Evolutionary conservation across 352 stramenopile species (phyloP), one percentile per base, ranked within the genome.

Genomic region (Aphanomyces stellatus): DNA sequence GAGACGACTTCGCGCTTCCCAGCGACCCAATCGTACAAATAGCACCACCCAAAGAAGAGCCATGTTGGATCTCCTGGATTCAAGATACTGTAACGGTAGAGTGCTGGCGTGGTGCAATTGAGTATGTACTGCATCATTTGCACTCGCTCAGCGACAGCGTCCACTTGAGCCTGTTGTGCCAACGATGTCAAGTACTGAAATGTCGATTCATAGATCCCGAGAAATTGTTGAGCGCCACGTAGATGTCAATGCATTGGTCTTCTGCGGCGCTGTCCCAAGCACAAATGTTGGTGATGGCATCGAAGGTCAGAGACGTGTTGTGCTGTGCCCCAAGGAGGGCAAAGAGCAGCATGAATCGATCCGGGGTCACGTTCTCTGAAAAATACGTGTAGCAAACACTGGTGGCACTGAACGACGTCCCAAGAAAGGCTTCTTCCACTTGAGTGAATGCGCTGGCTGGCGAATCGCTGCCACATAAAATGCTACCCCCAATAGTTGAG

Each of bases 31-130:
- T 51, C 34, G 37, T 65, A 65, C n/a, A 65, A 4, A 19, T 28
- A 65, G 31, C 57, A 53, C 40, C 43, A 65, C 17, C 57, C 40
- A 24, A 53, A 53, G 31, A 65, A 65, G 4, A 15, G 13, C 57
- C 57, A 65, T 8, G 24, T 10, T 28, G 5, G 6, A 17, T 10
- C 17, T 65, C 57, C 8, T 56, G 41, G 11, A 65, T 8, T 6
- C 57, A 5, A 4, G 57, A 17, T 17, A 22, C 33, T 33, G 15
- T 56, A 13, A 65, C 7, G 8, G 40, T 15, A n/a, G n/a, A n/a
- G n/a, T n/a, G 24, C n/a, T 28, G 41, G 15, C 33, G 22, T 19
- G 13, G 57, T 30, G 5, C 22, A 17, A 34, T 65, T 65, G 10
- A 53, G 1, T 40, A 65, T 55, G 41, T 22, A 65, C 24, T 55